phyloP scores from a whole-genome alignment of 1,284 basidiomycete species.

The Pseudozyma hubeiensis region DNA sequence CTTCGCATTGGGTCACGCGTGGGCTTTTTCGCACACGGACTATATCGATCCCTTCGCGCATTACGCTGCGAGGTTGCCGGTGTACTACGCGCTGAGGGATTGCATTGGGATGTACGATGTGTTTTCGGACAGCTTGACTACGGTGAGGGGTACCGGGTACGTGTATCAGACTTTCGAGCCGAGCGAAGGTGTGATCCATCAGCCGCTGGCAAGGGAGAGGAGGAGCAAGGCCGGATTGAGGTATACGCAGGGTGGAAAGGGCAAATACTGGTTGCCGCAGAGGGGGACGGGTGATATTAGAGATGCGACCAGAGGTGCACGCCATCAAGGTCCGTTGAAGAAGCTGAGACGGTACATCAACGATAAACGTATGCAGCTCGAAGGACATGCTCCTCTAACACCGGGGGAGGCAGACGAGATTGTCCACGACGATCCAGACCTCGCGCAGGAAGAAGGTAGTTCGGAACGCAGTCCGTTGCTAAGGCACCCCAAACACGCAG shows the following conservation, averaged over 20 bases:
- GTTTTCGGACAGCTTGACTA: constrained; percentile 83
- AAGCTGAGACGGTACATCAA: constrained; percentile 71
- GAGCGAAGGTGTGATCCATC: constrained; percentile 88
- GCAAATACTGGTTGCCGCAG: constrained; percentile 69
- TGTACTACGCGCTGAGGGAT: constrained; percentile 81
- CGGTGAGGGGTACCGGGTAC: constrained; percentile 87
- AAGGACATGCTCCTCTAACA: constrained; percentile 82
- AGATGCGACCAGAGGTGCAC: constrained; percentile 40
- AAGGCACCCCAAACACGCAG: constrained; percentile 30
- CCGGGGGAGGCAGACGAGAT: constrained; percentile 76
- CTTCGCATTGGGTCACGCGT: constrained; percentile 92
- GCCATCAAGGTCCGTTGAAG: constrained; percentile 69
- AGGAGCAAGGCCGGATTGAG: constrained; percentile 76
- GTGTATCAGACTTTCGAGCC: constrained; percentile 96
- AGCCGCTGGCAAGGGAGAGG: constrained; percentile 52
- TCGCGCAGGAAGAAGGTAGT: constrained; percentile 67
- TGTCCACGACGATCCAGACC: constrained; percentile 74
- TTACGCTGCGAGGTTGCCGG: constrained; percentile 60
- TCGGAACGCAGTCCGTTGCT: constrained; percentile 30
- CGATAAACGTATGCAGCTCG: constrained; percentile 72
- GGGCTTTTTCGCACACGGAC: constrained; percentile 75
- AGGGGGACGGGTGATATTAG: constrained; percentile 39
- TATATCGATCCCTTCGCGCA: constrained; percentile 57
- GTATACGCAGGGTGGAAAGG: constrained; percentile 86
- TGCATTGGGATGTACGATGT: constrained; percentile 81